Evolutionary conservation across 2,329 filamentous ascomycete species (phyloP), one percentile per base, ranked within the genome.

Genomic region (Sphaerulina vaccinii): DNA sequence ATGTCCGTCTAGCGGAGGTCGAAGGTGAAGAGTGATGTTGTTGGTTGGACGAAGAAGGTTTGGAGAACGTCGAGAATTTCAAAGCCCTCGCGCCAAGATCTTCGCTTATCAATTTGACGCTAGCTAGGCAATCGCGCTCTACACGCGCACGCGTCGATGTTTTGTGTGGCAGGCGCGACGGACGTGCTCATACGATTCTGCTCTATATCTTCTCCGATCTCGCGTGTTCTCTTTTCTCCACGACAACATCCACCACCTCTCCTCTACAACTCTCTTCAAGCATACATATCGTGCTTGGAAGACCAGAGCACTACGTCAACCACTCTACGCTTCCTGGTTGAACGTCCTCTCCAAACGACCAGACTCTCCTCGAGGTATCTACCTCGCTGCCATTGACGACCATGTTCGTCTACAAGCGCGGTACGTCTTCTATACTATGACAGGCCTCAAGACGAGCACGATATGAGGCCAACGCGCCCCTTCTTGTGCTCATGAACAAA

Each of bases 331-430:
- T 35, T 40, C 51, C 45, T 21, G 53, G 46, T 55, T 49, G 45
- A 54, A 43, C 48, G 27, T 44, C 43, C 27, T 42, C 27, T 48
- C 40, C 49, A 50, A 29, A 27, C 51, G 16, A 52, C 33, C 22
- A 29, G 41, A 32, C 23, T 46, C 49, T 43, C 38, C 53, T 57
- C 57, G 60, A 61, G 55, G 57, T 58, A 22, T 43, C 58, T 32
- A 59, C 57, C 56, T 62, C 60, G 56, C 57, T 58, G 59, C 53
- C 60, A 49, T 49, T 44, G 48, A 52, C 56, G 55, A 76, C 66
- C 59, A 83, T 83, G 80, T 83, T 80, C 70, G 80, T 83, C 65
- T 81, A 80, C 69, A 83, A 83, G 73, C 74, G 80, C 75, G 80
- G 80, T 83, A 75, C 63, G 62, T 68, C 45, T 42, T 15, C 32